Evolutionary conservation across 345 rosid species (phyloP), one percentile per base, ranked within the genome.

Genomic region (Dimocarpus longan): DNA sequence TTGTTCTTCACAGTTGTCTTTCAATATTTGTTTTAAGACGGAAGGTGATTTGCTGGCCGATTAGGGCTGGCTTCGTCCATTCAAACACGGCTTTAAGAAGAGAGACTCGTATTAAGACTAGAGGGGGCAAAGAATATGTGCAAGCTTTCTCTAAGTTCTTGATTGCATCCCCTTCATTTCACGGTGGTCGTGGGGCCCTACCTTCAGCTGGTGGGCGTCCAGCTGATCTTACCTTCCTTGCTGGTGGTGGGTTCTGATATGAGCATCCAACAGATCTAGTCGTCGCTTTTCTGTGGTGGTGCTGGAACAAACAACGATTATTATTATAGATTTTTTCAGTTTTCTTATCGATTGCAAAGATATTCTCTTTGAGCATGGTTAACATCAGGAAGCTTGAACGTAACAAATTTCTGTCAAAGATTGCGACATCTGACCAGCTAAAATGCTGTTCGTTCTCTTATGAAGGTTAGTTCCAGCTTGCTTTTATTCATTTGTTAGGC

Each of bases 151-250:
- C 83, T 81, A 83, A 83, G 56, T 79, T 83, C 78, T 83, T 86
- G 80, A 86, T 86, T 76, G 84, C 85, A 0, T 86, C 86, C 82
- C 86, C 83, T 81, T 81, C 85, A 22, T 86, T 86, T 81, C 88
- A 83, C 74, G 82, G 86, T 67, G 86, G 86, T 79, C 83, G 80
- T 26, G 88, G 85, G 56, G 88, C 86, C 78, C 85, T 86, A 56
- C 88, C 88, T 76, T 83, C 83, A 1, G 83, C 86, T 37, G 85
- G 85, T 60, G 86, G 86, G 84, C 85, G 81, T 77, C 88, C 83
- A 5, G 80, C 85, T 0, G 88, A 86, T 79, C 88, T 86, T 76
- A 86, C 86, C 48, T 83, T 74, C 78, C 86, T 83, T 70, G 86
- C 88, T 48, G 86, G 88, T 62, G 86, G 86, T 40, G 86, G 86